Evolutionary conservation across 352 stramenopile genomes (phyloP), one percentile per base, ranked within the genome.

Genomic region (Aphanomyces stellatus): DNA sequence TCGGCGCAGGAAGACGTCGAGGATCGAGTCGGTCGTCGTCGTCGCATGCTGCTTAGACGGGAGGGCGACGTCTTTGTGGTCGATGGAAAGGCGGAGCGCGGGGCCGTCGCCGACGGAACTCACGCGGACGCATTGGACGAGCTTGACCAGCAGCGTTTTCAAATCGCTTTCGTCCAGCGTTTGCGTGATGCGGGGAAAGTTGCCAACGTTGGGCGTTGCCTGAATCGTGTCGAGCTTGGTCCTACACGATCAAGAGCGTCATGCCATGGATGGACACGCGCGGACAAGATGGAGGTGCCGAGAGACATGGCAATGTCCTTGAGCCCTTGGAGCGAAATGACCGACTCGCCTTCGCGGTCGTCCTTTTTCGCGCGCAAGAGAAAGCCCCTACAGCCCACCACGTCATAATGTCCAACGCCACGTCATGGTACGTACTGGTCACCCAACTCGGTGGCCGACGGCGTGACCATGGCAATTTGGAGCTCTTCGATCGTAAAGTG

Each of bases 211-310:
- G 1, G 77, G 55, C 1, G 84, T 60, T 22, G 74, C 73, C 13
- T 74, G 72, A 6, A 92, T 73, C 1, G 79, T 88, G 59, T 88
- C 79, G 1, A 90, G 73, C 42, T 92, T 90, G 72, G 88, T 87
- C 80, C 83, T 91, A 67, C 25, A 35, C 5, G n/a, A 22, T 53
- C 41, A 27, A 19, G 13, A 48, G 8, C 48, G n/a, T 33, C 6
- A 10, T 11, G 34, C 5, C 43, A 11, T 31, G 19, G n/a, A n/a
- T n/a, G n/a, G n/a, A n/a, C n/a, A n/a, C n/a, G n/a, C n/a, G n/a
- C n/a, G n/a, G n/a, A n/a, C n/a, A n/a, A n/a, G n/a, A n/a, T n/a
- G n/a, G n/a, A n/a, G n/a, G n/a, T n/a, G 33, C 19, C 22, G 4
- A 57, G 25, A 28, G 83, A 74, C 28, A 89, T 80, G 0, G 83